These are phyloP conservation scores for Suhomyces wounanorum DNA, from an alignment of 1,139 yeast species.

Conservation along the genomic window DNA sequence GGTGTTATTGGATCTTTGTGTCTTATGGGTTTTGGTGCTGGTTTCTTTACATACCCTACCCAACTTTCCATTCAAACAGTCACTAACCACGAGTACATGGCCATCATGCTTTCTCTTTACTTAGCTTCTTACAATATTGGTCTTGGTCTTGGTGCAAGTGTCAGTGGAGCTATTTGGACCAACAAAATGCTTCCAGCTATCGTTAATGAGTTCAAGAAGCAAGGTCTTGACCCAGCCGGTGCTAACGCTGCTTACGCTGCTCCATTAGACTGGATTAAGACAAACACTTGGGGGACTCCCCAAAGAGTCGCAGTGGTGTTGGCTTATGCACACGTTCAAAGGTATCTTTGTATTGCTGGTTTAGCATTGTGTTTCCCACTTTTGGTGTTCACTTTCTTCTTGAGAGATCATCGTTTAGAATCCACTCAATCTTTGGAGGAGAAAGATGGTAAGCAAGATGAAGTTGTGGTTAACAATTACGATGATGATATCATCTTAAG, in stretches of 20 bases:
- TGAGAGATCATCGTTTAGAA: conserved; percentile 56
- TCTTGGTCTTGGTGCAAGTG: conserved; percentile 53
- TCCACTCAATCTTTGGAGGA: conserved; percentile 39
- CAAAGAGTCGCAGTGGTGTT: conserved; percentile 56
- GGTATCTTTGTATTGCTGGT: conserved; percentile 54
- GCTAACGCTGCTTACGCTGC: conserved; percentile 53
- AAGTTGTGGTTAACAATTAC: conserved; percentile 43
- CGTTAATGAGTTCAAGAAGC: conserved; percentile 15
- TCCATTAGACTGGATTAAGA: conserved; percentile 50
- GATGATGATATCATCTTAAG: conserved; percentile 31
- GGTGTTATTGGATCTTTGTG: conserved; percentile 72
- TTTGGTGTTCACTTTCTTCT: conserved; percentile 47
- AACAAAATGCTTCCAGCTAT: conserved; percentile 40
- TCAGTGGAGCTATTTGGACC: conserved; percentile 72
- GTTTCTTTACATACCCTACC: conserved; percentile 67
- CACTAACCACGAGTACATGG: conserved; percentile 65
- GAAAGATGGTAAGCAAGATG: conserved; percentile 15
- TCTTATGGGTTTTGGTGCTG: conserved; percentile 72
- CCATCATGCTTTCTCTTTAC: conserved; percentile 58
- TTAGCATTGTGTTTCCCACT: conserved; percentile 57
- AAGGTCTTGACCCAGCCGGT: conserved; percentile 23
- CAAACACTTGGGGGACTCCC: conserved; percentile 61
- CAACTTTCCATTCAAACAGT: conserved; percentile 66
- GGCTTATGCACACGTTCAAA: conserved; percentile 63
- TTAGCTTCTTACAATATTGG: conserved; percentile 61